A percentile compares a stretch with the other conserved stretches of the same genome.
Conservation (phyloP, 495 filamentous ascomycete genomes). For the Friedmanniomyces simplex region DNA sequence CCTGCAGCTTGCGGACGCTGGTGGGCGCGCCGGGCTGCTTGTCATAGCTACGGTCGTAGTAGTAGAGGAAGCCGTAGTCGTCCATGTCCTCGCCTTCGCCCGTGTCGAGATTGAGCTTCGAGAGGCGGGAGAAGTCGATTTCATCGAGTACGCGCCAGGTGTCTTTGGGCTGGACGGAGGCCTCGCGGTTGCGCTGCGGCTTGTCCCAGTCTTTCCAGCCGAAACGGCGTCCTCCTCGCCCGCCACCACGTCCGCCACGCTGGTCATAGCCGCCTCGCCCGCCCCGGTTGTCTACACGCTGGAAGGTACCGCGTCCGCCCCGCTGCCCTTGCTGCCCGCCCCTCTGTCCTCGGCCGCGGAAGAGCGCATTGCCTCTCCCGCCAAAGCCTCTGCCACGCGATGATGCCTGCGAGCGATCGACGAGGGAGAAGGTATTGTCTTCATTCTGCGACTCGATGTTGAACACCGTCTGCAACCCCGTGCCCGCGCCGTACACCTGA, state of each 20-base stretch:
- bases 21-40: conserved; percentile 74
- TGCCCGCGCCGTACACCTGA: conserved; percentile 68
- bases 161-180: conserved; percentile 83
- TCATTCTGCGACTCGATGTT: conserved; percentile 85
- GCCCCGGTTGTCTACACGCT: conserved; percentile 45
- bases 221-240: conserved; percentile 67
- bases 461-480: conserved; percentile 71
- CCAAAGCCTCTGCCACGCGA: conserved; percentile 55
- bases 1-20: conserved; percentile 71
- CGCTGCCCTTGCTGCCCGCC: conserved; percentile 33
- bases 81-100: conserved; percentile 93
- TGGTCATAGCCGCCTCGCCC: conserved; percentile 50
- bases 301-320: conserved; percentile 45
- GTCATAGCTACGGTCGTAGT: conserved; percentile 92
- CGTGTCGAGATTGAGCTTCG: conserved; percentile 88
- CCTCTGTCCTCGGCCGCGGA: conserved; percentile 73
- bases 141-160: conserved; percentile 96
- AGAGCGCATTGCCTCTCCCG: conserved; percentile 71
- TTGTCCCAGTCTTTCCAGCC: conserved; percentile 99
- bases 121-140: conserved; percentile 91
- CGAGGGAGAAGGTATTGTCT: conserved; percentile 94
- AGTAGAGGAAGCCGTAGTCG: conserved; percentile 90
- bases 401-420: conserved; percentile 57
- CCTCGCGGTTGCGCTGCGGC: conserved; percentile 89
- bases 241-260: conserved; percentile 53